Base-by-base conservation (phyloP, 2,329 filamentous ascomycete genomes). In the Bipolaris oryzae region DNA sequence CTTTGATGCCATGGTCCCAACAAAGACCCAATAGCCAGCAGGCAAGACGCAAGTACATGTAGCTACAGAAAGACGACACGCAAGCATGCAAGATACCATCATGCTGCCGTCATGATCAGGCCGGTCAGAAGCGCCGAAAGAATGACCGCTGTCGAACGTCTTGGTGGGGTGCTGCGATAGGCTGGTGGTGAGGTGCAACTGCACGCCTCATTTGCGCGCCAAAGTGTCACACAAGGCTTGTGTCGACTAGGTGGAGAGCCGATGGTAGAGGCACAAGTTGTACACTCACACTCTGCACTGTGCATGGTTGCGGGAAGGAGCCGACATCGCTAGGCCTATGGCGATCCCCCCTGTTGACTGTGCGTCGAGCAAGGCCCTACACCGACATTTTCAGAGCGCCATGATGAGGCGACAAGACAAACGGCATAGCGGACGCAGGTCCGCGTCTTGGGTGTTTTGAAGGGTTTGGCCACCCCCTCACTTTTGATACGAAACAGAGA, bases 311-410 rank as follows among this genome's bases (percentile, higher is more conserved):
- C 50, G 54, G 54, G 54, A 55, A 45, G 53, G 56, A 56, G 53
- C 58, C 58, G 55, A 58, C 50, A 53, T 56, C 49, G 58, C 58
- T 54, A 50, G 42, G 35, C 55, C 50, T 54, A 60, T 58, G 57
- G 47, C 55, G 60, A 61, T 54, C 58, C 55, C 52, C 54, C 54
- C 50, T 57, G 54, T 34, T 9, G 34, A 34, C 54, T 51, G 46
- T 52, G 54, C 60, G 58, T 53, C 56, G 52, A 57, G 53, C 62
- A 55, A 55, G 34, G 21, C 31, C 42, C 28, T 39, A 58, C 63
- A 66, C 63, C 63, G 63, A 66, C 63, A 66, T 63, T 66, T 54
- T 60, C 28, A 2, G 4, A 31, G 53, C 53, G 41, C 39, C 45
- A 31, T 42, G 25, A 15, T 41, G n/a, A 18, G n/a, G 33, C 18